phyloP scores from a whole-genome alignment of 495 filamentous ascomycete genomes.

The Corynascus novoguineensis region DNA sequence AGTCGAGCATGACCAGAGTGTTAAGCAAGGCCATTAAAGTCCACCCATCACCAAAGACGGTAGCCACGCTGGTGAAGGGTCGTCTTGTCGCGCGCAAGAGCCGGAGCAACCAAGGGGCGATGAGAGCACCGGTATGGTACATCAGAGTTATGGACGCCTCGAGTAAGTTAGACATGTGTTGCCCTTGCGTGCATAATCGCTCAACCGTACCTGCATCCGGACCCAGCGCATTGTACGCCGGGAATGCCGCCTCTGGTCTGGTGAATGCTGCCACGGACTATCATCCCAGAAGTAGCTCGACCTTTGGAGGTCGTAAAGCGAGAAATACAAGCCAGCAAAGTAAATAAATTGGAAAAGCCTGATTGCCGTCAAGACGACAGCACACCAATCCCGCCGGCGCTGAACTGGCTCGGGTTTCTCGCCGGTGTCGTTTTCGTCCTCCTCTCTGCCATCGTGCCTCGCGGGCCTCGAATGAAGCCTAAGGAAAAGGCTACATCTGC shows the following conservation, averaged over 20 bases:
- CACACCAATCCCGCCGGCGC: conserved; percentile 14
- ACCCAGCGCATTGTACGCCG: conserved; percentile 9
- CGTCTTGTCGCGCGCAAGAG: conserved; percentile 12
- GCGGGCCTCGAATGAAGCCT: neutral
- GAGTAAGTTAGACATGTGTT: conserved; percentile 3
- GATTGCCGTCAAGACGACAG: conserved; percentile 1
- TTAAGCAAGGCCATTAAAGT: conserved; percentile 18
- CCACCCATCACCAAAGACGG: conserved; percentile 17
- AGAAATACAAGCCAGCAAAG: conserved; percentile 8
- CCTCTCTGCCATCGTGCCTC: neutral
- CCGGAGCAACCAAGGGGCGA: conserved; percentile 6
- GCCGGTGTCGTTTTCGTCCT: conserved; percentile 30
- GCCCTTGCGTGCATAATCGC: neutral
- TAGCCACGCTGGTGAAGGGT: conserved; percentile 8
- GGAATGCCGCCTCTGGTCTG: conserved; percentile 2
- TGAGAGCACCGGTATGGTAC: conserved; percentile 8
- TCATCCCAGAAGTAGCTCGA: conserved; percentile 10
- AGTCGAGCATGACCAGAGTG: conserved; percentile 14
- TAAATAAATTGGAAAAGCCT: conserved; percentile 16
- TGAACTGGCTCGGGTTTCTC: conserved; percentile 70
- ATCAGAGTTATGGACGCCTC: conserved; percentile 5
- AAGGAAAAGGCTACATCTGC: neutral
- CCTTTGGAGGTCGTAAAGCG: conserved; percentile 8
- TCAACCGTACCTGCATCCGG: conserved; percentile 3
- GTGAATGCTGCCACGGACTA: conserved; percentile 7